phyloP scores from a whole-genome alignment of 2,329 filamentous ascomycete genomes.

The Apiospora pterosperma region DNA sequence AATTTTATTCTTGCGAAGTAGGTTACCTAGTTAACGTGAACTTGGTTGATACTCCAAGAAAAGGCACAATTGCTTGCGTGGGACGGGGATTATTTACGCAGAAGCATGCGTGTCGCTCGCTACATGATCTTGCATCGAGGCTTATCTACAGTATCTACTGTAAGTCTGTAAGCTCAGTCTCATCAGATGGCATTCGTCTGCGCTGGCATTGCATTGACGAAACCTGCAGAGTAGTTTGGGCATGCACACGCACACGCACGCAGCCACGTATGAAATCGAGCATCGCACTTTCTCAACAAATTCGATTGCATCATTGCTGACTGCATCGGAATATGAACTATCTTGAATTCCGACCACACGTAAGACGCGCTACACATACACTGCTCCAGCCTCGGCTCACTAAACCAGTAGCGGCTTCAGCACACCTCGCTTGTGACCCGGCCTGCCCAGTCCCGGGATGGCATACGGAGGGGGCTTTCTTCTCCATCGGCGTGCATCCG shows the following conservation, averaged over 20 bases:
- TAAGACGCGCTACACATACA: not conserved
- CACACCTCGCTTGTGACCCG: slow-evolving; percentile 12
- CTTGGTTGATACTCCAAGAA: not conserved
- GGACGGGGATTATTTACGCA: not conserved
- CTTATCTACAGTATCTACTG: too few species aligned
- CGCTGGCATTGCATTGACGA: not conserved
- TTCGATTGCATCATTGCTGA: not conserved
- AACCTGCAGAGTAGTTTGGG: too few species aligned
- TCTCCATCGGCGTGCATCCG: slow-evolving; percentile 9
- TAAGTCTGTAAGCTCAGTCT: not conserved
- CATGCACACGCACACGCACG: too few species aligned
- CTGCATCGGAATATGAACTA: not conserved
- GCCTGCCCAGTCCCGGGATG: slow-evolving; percentile 11
- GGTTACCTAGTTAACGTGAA: too few species aligned
- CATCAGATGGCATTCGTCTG: not conserved
- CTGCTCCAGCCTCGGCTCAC: not conserved
- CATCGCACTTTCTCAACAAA: not conserved
- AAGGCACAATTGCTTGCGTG: not conserved
- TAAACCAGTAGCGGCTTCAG: slow-evolving; percentile 9
- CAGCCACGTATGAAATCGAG: not conserved
- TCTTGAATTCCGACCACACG: not conserved
- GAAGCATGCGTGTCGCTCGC: not conserved
- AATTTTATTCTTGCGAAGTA: too few species aligned
- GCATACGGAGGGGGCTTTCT: slow-evolving; percentile 3
- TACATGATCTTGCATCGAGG: not conserved